A percentile compares a stretch with the other conserved stretches of the same genome.
phyloP scores from a whole-genome alignment of 1,139 yeast species.

The Zygoascus hellenicus region DNA sequence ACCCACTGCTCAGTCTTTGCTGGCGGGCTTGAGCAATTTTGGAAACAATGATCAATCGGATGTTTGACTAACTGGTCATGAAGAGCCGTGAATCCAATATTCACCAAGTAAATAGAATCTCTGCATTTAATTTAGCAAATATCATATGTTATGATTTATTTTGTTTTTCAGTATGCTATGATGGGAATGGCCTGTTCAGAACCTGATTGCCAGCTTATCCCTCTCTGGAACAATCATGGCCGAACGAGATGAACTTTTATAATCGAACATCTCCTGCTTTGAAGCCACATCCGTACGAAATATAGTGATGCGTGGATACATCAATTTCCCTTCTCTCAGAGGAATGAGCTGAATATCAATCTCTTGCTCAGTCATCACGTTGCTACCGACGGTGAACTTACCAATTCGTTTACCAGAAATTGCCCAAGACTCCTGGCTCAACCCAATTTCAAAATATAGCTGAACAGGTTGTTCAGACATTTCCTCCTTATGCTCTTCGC shows the following conservation, averaged over 20 bases:
- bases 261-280: constrained; percentile 7
- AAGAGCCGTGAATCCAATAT: too few relatives aligned
- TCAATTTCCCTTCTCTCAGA: constrained; percentile 63
- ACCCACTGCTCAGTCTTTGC: constrained; percentile 64
- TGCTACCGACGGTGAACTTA: constrained; percentile 36
- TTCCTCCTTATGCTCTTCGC: constrained; percentile 10
- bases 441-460: constrained; percentile 35
- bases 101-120: too few relatives aligned
- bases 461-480: constrained; percentile 3
- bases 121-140: background rate
- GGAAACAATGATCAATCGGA: background rate
- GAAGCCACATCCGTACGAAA: background rate
- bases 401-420: constrained; percentile 58
- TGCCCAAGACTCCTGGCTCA: constrained; percentile 54
- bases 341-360: constrained; percentile 59
- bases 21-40: constrained; percentile 28
- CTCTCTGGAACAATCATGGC: constrained; percentile 68
- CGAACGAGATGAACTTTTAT: constrained; percentile 57
- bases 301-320: constrained; percentile 5
- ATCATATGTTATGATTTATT: background rate
- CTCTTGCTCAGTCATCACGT: constrained; percentile 19
- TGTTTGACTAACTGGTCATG: background rate
- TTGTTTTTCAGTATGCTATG: background rate
- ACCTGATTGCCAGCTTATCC: constrained; percentile 55
- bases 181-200: constrained; percentile 30